Base-by-base conservation (phyloP, 192 early-diverging fungal species). In the Coemansia sp. region DNA sequence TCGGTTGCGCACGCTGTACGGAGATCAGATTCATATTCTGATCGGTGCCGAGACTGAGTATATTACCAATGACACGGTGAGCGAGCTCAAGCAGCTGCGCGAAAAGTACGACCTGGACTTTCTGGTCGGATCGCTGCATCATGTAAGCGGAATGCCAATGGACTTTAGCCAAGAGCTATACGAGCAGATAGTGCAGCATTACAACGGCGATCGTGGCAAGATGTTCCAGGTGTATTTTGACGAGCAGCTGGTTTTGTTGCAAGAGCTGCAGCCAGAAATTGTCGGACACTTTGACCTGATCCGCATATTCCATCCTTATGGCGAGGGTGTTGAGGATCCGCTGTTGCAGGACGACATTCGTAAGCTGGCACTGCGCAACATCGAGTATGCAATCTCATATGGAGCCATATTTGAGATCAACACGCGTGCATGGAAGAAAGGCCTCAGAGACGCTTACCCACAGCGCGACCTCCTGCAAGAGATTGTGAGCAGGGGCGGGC, bases 221-320 rank as follows among this genome's bases (percentile, higher is more conserved):
- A 57, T 96, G 63, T 98, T 91, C 62, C 56, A 57, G 24, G 64
- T 71, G 0, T 99, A 97, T 67, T 99, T 95, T 87, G 92, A 99
- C 65, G 81, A 81, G 21, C 97, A 99, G 71, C 87, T 81, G 45
- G 78, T 85, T 7, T 81, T 98, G 82, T 59, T 99, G 4, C 61
- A 70, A 9, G 71, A 56, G 18, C 59, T 96, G 2, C 67, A 91
- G 58, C 94, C 97, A 1, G 78, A 83, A 12, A 89, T 98, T 0
- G 78, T 98, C n/a, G 97, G 94, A 0, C 97, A 99, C 71, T 95
- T 99, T 79, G 97, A 99, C 67, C 75, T 99, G 48, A 82, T 97
- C 4, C 83, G 93, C 19, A 90, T 96, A 25, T 99, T 88, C 78
- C 82, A 88, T 12, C 83, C 82, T 77, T 75, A 61, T 43, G 62